A percentile compares a stretch with the other conserved stretches of the same genome.
Conservation (phyloP, 257 asterid species). For the Gentiana macrophylla region DNA sequence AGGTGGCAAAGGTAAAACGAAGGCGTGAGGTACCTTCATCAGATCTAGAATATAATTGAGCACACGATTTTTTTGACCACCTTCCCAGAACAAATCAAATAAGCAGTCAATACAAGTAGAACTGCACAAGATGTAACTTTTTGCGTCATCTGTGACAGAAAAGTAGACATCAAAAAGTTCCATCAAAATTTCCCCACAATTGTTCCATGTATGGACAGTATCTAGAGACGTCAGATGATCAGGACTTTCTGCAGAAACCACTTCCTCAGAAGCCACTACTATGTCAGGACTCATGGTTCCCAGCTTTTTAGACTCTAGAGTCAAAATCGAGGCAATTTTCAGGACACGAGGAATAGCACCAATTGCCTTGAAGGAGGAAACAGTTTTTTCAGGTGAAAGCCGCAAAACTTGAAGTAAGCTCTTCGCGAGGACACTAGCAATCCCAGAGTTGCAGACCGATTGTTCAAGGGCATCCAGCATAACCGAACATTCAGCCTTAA, state of each 20-base stretch:
- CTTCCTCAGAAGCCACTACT: constrained; percentile 19
- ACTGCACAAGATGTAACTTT: constrained; percentile 56
- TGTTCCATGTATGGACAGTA: constrained; percentile 35
- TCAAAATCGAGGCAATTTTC: constrained; percentile 79
- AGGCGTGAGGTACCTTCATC: constrained; percentile 60
- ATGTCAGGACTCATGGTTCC: constrained; percentile 24
- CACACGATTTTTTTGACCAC: constrained; percentile 52
- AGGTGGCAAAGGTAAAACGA: constrained; percentile 7
- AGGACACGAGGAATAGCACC: constrained; percentile 72
- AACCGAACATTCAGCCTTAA: constrained; percentile 93
- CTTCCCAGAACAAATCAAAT: constrained; percentile 96
- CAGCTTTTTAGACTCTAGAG: constrained; percentile 60
- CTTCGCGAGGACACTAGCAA: constrained; percentile 54
- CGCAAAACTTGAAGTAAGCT: constrained; percentile 69
- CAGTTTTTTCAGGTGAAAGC: constrained; percentile 73
- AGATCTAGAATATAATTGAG: constrained; percentile 74
- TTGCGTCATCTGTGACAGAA: constrained; percentile 60
- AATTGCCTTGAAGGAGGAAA: constrained; percentile 80
- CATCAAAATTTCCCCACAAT: constrained; percentile 47
- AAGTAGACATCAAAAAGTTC: constrained; percentile 68
- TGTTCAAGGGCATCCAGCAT: constrained; percentile 93
- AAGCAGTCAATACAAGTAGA: constrained; percentile 62
- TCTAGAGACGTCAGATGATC: constrained; percentile 26
- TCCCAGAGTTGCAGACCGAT: constrained; percentile 69
- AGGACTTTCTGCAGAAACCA: constrained; percentile 24